phyloP scores from a whole-genome alignment of 345 rosid genomes.

The Excoecaria agallocha region DNA sequence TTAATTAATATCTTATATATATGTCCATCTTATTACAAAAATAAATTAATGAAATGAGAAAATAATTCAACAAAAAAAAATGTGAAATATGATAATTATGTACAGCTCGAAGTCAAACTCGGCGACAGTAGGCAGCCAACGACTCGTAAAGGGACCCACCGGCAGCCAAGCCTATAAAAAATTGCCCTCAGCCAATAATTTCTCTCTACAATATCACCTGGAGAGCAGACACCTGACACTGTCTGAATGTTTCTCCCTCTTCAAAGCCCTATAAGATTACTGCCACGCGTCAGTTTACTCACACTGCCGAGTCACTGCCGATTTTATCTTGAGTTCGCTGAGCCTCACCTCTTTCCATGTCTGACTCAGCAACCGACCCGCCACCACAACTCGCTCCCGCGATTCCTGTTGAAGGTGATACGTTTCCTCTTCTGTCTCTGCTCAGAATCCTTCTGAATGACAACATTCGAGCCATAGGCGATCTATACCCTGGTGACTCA shows the following conservation, averaged over 20 bases:
- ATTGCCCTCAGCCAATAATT: not conserved
- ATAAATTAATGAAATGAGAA: too few relatives aligned
- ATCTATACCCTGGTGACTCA: slow-evolving; percentile 38
- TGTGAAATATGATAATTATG: too few relatives aligned
- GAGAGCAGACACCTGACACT: not conserved
- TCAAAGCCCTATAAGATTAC: not conserved
- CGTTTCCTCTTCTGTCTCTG: slow-evolving; percentile 41
- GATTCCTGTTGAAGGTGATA: slow-evolving; percentile 27
- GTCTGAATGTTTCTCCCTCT: slow-evolving; percentile 2
- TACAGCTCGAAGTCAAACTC: slow-evolving; percentile 10
- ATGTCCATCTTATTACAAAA: too few relatives aligned
- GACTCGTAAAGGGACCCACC: not conserved
- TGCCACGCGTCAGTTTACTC: not conserved
- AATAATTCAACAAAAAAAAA: too few relatives aligned
- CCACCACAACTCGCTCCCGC: slow-evolving; percentile 17
- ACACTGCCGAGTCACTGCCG: not conserved
- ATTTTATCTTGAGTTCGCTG: slow-evolving; percentile 15
- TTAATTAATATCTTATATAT: too few relatives aligned
- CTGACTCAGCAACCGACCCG: slow-evolving; percentile 30
- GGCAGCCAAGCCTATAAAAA: not conserved
- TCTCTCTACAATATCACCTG: not conserved
- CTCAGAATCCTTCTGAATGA: slow-evolving; percentile 57
- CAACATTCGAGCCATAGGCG: slow-evolving; percentile 58
- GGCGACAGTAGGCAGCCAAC: not conserved
- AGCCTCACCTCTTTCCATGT: slow-evolving; percentile 43